Conservation (phyloP, 768 basidiomycete species). For the Boletus sp. region DNA sequence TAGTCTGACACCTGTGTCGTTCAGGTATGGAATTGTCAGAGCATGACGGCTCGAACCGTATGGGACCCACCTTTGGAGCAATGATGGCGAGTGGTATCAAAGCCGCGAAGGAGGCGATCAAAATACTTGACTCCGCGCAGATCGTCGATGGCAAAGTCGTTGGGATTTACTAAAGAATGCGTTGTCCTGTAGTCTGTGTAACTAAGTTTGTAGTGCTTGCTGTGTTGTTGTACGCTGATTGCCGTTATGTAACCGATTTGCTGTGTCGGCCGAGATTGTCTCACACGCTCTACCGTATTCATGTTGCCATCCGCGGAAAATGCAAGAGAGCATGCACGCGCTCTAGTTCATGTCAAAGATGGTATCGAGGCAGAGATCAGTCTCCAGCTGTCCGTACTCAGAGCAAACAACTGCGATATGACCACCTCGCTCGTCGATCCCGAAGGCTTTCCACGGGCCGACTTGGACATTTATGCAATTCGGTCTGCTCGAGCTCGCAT, state of each 20-base stretch:
- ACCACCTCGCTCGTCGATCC: constrained; percentile 75
- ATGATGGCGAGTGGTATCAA: constrained; percentile 79
- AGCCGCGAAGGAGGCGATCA: constrained; percentile 64
- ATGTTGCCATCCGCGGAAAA: constrained; percentile 41
- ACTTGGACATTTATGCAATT: constrained; percentile 83
- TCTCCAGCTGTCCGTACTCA: constrained; percentile 59
- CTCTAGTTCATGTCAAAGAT: constrained; percentile 67
- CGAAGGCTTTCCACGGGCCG: constrained; percentile 87
- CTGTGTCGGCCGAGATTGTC: neutral
- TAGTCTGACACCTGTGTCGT: neutral
- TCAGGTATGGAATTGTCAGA: constrained; percentile 81
- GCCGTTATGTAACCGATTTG: constrained; percentile 9
- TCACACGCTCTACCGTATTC: constrained; percentile 14
- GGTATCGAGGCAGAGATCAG: constrained; percentile 71
- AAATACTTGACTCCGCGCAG: constrained; percentile 46
- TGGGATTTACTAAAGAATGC: constrained; percentile 16
- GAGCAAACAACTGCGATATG: constrained; percentile 62
- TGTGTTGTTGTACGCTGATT: neutral
- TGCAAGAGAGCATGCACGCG: constrained; percentile 56
- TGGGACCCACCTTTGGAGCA: constrained; percentile 77
- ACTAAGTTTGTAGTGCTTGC: neutral
- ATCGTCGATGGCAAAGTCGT: constrained; percentile 58
- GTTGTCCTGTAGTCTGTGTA: neutral
- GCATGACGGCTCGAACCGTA: constrained; percentile 75
- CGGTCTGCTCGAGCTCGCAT: constrained; percentile 72